A percentile compares a stretch with the other conserved stretches of the same genome.
Conservation (phyloP, 805 yeast genomes). For the Lachancea quebecensis region DNA sequence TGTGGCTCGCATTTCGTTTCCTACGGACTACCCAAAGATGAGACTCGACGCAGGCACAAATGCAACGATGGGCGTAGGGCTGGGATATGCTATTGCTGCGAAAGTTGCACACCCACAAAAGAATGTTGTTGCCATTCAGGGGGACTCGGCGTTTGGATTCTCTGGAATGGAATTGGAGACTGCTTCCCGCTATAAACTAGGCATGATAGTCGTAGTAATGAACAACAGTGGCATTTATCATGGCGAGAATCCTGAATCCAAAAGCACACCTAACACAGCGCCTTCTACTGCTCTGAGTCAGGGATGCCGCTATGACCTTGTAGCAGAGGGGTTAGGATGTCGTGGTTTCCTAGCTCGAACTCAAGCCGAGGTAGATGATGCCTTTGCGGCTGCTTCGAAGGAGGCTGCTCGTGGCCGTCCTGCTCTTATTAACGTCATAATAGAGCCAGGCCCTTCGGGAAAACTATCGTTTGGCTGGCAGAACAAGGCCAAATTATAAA, state of each 20-base stretch:
- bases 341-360: slow-evolving; percentile 42
- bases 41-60: slow-evolving; percentile 69
- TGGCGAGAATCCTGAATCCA: slow-evolving; percentile 39
- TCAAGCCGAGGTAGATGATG: slow-evolving; percentile 33
- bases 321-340: slow-evolving; percentile 53
- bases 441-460: slow-evolving; percentile 48
- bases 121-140: slow-evolving; percentile 54
- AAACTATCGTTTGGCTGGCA: slow-evolving; percentile 65
- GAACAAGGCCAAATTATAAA: slow-evolving; percentile 32
- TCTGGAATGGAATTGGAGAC: slow-evolving; percentile 71
- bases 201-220: slow-evolving; percentile 56
- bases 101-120: slow-evolving; percentile 39
- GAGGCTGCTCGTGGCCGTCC: slow-evolving; percentile 30
- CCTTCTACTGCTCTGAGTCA: slow-evolving; percentile 57
- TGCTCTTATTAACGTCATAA: slow-evolving; percentile 52
- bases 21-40: slow-evolving; percentile 43
- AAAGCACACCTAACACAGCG: slow-evolving; percentile 26
- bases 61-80: slow-evolving; percentile 73
- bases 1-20: slow-evolving; percentile 55
- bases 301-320: slow-evolving; percentile 49
- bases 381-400: slow-evolving; percentile 34
- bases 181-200: slow-evolving; percentile 46
- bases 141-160: slow-evolving; percentile 75
- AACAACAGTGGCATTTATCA: slow-evolving; percentile 70
- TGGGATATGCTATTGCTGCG: slow-evolving; percentile 64